Evolutionary conservation across 2,329 filamentous ascomycete genomes (phyloP).

Genomic region (Microdochium paspali): DNA sequence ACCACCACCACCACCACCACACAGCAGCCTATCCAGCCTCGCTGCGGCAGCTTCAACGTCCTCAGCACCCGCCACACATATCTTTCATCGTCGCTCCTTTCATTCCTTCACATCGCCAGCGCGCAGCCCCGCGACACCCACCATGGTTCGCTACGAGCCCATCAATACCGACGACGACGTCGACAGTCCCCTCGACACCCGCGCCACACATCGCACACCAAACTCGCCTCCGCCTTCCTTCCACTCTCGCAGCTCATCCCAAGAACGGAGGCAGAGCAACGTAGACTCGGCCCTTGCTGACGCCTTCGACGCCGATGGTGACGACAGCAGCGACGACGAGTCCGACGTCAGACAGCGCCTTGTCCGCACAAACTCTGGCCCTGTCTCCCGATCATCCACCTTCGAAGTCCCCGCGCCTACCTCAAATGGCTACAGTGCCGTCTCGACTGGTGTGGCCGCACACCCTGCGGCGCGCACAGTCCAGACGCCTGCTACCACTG

Average conservation of each 20-base stretch:
- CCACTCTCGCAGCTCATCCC: constrained; percentile 71
- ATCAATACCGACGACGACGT: constrained; percentile 49
- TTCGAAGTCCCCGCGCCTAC: constrained; percentile 2
- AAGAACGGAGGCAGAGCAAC: constrained; percentile 28
- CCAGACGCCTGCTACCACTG: constrained; percentile 16
- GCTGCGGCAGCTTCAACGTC: no score
- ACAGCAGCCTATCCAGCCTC: no score
- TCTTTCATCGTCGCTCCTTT: not conserved
- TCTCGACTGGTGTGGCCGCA: constrained; percentile 5
- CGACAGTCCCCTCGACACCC: constrained; percentile 19
- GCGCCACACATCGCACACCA: constrained; percentile 27
- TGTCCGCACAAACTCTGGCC: constrained; percentile 55
- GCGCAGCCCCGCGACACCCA: constrained; percentile 8
- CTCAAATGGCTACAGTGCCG: constrained; percentile 7
- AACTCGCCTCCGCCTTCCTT: constrained; percentile 74
- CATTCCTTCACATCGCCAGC: not conserved
- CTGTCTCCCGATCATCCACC: constrained; percentile 10
- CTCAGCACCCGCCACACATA: not conserved
- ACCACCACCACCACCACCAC: no score
- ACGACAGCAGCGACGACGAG: constrained; percentile 62
- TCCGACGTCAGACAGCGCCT: constrained; percentile 77
- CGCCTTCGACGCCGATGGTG: constrained; percentile 79
- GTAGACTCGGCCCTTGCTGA: constrained; percentile 82
- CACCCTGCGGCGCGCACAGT: constrained; percentile 11
- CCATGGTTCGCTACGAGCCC: constrained; percentile 20